Base-by-base conservation (phyloP, 2,329 filamentous ascomycete species). In the Paecilomyces variotii region DNA sequence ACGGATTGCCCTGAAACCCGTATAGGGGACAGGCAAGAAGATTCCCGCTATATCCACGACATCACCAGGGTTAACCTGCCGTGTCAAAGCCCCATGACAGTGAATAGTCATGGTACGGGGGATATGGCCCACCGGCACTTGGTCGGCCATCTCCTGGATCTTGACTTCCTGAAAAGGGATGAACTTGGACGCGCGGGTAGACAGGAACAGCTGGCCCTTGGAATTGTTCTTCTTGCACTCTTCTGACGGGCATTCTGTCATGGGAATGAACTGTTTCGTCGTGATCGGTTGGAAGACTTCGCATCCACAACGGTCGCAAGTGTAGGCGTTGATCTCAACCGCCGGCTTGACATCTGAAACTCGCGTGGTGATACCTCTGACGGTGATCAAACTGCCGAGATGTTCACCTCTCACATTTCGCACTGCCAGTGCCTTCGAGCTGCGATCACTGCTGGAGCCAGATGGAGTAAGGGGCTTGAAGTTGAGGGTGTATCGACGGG, bases 81-180 rank as follows among this genome's bases (percentile, higher is more conserved):
- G 84, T 30, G 93, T 91, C 11, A 96, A 82, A 61, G 86, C 89
- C 61, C 94, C 94, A 70, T 95, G 88, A 74, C 91, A 96, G 68
- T 96, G 84, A 25, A 99, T 80, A 0, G 93, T 97, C 62, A 99
- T 79, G 59, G 91, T 91, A 60, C 94, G 86, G 32, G 94, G 94
- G 67, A 99, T 99, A 72, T 99, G 94, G 55, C 94, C 94, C 63
- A 99, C 95, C 6, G 94, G 94, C 0, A 99, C 94, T 74, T 99
- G 94, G 72, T 99, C 94, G n/a, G 94, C 91, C 86, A 97, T 90
- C 73, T 99, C 94, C 76, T 99, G 94, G 58, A 99, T 91, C 79
- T 97, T 97, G 76, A 97, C 86, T 75, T 99, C 94, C 75, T 99
- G 94, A 79, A 99, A 99, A 2, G 94, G 91, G 68, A 96, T 78